These are phyloP conservation scores for Scheffersomyces quercinus DNA, from an alignment of 1,139 yeast genomes.

Conservation along the genomic window DNA sequence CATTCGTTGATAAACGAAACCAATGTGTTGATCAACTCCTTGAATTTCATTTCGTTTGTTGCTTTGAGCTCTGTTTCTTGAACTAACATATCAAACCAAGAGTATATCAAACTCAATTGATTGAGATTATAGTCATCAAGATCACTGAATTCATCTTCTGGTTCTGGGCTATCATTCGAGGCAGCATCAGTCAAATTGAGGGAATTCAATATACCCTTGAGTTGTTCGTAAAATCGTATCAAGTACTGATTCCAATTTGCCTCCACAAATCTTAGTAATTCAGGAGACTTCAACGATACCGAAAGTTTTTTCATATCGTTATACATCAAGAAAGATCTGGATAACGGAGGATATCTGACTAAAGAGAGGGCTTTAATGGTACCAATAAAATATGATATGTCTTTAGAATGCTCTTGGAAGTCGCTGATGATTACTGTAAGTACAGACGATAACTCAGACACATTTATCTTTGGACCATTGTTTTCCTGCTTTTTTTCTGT, in stretches of 20 bases:
- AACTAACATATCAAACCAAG: constrained; percentile 28
- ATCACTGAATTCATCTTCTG: constrained; percentile 15
- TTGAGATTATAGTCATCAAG: constrained; percentile 24
- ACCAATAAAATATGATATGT: constrained; percentile 16
- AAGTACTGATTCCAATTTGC: constrained; percentile 24
- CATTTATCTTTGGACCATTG: constrained; percentile 1
- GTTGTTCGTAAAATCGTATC: constrained; percentile 21
- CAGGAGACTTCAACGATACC: constrained; percentile 11
- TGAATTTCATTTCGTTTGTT: constrained; percentile 32
- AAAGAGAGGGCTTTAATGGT: constrained; percentile 34
- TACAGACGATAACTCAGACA: constrained; percentile 22
- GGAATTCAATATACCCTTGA: constrained; percentile 17
- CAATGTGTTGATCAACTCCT: constrained; percentile 24
- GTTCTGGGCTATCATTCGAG: constrained; percentile 2
- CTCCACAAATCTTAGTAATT: constrained; percentile 19
- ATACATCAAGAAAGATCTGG: constrained; percentile 33
- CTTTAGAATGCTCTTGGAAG: constrained; percentile 14
- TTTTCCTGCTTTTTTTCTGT: constrained; percentile 2
- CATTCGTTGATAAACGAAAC: constrained; percentile 34
- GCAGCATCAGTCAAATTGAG: constrained; percentile 13
- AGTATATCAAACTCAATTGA: constrained; percentile 21
- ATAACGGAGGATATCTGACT: constrained; percentile 32
- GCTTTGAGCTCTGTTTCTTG: constrained; percentile 20
- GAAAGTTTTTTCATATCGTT: constrained; percentile 37
- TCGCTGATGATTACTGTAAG: constrained; percentile 23